Conservation (phyloP, 2,329 filamentous ascomycete species). For the Aspergillus brasiliensis region DNA sequence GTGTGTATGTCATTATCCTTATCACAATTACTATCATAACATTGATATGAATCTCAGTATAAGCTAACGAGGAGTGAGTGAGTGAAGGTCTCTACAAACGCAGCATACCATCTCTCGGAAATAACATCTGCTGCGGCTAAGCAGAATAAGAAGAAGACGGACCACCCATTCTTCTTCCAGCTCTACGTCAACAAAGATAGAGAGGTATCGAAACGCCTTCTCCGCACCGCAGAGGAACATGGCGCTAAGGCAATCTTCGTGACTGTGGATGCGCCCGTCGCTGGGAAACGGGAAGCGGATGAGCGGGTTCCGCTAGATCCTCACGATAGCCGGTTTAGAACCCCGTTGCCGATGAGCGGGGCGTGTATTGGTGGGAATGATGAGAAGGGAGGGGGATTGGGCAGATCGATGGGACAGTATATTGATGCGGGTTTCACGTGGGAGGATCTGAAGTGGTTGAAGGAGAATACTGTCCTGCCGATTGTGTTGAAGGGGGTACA, state of each 20-base stretch:
- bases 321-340: slow-evolving; percentile 46
- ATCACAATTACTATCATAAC: no score
- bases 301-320: slow-evolving; percentile 52
- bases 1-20: slow-evolving; percentile 40
- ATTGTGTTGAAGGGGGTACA: slow-evolving; percentile 61
- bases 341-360: slow-evolving; percentile 45
- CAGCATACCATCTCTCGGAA: slow-evolving; percentile 60
- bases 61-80: background rate
- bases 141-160: slow-evolving; percentile 21
- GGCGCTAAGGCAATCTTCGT: slow-evolving; percentile 52
- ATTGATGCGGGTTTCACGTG: slow-evolving; percentile 57
- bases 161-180: slow-evolving; percentile 54
- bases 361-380: slow-evolving; percentile 49
- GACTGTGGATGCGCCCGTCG: slow-evolving; percentile 59
- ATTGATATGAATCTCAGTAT: background rate
- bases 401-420: slow-evolving; percentile 55
- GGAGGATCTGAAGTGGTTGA: slow-evolving; percentile 59
- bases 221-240: slow-evolving; percentile 45
- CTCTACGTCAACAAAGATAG: slow-evolving; percentile 58
- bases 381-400: slow-evolving; percentile 57
- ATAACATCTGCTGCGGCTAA: slow-evolving; percentile 49
- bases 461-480: slow-evolving; percentile 50
- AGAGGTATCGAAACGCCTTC: slow-evolving; percentile 50
- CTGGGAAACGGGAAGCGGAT: slow-evolving; percentile 59
- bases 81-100: slow-evolving; percentile 59